Evolutionary conservation across 495 filamentous ascomycete genomes (phyloP), one percentile per base, ranked within the genome.

Genomic region (Neurospora intermedia): DNA sequence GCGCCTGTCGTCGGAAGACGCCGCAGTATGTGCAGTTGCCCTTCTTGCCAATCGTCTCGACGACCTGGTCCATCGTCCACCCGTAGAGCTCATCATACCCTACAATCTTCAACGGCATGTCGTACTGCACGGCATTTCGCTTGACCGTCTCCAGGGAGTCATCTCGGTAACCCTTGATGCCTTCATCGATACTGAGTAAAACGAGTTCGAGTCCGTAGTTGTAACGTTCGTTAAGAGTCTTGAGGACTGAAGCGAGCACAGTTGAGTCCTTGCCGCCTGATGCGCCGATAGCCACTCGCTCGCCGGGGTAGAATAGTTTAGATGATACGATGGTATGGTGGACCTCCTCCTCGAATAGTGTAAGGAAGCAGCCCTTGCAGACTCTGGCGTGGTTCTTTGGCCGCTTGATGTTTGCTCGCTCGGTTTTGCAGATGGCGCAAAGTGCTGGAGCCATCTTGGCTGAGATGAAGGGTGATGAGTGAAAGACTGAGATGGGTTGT

Each of bases 31-130:
- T 99, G 85, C 96, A 99, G 82, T 98, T 99, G 45, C 96, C 96
- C 83, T 97, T 98, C 82, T 98, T 98, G 38, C 96, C 96, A 70
- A 98, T 92, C 72, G 96, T 92, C 77, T 91, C 90, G 3, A 99
- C 96, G 15, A 99, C 96, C 76, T 98, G 92, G 81, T 99, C 96
- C 96, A 99, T 99, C 11, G 94, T 98, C 96, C 96, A 99, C 3
- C 96, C 96, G 80, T 98, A 99, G 6, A 99, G 85, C 80, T 98
- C 95, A 45, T 89, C 90, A 80, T 99, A 99, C 59, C 95, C 92
- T 38, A 99, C 89, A 69, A 99, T 96, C 76, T 91, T 91, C 42
- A 99, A 84, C 3, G 92, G 88, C 92, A 99, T 95, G 15, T 90
- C 88, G 80, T 97, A 97, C 80, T 98, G 94, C 15, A 86, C 78